phyloP scores from a whole-genome alignment of 352 stramenopile genomes.

The Phytophthora megakarya region DNA sequence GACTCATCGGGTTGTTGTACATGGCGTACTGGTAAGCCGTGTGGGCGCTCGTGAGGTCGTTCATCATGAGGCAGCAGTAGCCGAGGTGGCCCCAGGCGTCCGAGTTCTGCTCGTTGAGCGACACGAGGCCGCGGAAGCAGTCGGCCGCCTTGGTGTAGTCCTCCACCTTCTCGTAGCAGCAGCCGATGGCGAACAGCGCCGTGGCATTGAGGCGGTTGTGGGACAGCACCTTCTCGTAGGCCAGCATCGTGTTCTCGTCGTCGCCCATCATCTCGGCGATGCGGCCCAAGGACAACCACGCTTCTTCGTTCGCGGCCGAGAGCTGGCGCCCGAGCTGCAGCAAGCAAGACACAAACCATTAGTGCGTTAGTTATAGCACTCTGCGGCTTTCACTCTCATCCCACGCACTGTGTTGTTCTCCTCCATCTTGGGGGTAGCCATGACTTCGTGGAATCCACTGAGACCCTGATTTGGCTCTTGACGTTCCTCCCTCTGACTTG shows the following conservation, averaged over 20 bases:
- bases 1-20: constrained; percentile 90
- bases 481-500: constrained; percentile 29
- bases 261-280: constrained; percentile 92
- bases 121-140: constrained; percentile 85
- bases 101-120: constrained; percentile 84
- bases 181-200: constrained; percentile 84
- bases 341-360: neutral
- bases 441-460: too few relatives aligned
- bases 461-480: constrained; percentile 20
- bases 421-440: constrained; percentile 83
- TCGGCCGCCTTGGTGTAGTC: constrained; percentile 89
- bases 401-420: constrained; percentile 68
- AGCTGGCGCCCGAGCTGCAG: constrained; percentile 69
- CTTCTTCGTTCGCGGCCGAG: constrained; percentile 80
- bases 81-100: constrained; percentile 84
- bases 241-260: constrained; percentile 88
- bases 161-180: constrained; percentile 88
- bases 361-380: constrained; percentile 14
- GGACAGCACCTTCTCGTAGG: constrained; percentile 88
- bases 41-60: constrained; percentile 86
- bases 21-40: constrained; percentile 90
- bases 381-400: constrained; percentile 19
- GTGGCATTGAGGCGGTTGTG: constrained; percentile 88
- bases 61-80: constrained; percentile 91
- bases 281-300: constrained; percentile 79